Evolutionary conservation across 345 rosid genomes (phyloP).

Genomic region (Brassica napus): DNA sequence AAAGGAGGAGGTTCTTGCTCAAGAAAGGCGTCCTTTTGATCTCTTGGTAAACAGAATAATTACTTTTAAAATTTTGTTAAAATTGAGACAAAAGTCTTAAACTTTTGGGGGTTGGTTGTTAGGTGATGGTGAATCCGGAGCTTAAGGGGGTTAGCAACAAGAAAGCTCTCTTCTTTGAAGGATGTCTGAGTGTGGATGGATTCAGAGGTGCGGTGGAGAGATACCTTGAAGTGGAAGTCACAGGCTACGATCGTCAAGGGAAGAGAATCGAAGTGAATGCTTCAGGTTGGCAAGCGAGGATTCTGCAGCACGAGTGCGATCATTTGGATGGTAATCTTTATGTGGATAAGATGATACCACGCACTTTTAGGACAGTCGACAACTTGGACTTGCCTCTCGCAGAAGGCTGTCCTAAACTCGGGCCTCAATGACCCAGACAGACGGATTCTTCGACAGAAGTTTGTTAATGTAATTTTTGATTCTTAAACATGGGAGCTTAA

Average conservation of each 20-base stretch:
- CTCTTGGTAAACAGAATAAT: slow-evolving; percentile 53
- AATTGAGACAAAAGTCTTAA: background rate
- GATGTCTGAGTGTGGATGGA: slow-evolving; percentile 87
- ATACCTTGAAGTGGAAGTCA: slow-evolving; percentile 74
- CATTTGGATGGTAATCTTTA: slow-evolving; percentile 86
- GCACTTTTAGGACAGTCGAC: slow-evolving; percentile 76
- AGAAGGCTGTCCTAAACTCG: slow-evolving; percentile 75
- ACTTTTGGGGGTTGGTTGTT: slow-evolving; percentile 35
- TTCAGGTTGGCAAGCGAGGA: slow-evolving; percentile 93
- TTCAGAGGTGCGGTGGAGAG: slow-evolving; percentile 87
- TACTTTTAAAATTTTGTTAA: slow-evolving; percentile 4
- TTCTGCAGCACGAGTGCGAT: slow-evolving; percentile 89
- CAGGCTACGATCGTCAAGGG: slow-evolving; percentile 68
- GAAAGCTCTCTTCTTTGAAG: slow-evolving; percentile 80
- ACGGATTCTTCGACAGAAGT: background rate
- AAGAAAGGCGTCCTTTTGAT: slow-evolving; percentile 75
- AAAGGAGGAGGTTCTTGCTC: slow-evolving; percentile 68
- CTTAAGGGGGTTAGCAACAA: slow-evolving; percentile 58
- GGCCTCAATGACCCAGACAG: slow-evolving; percentile 36
- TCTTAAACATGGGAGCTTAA: too few species aligned
- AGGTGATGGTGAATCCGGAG: slow-evolving; percentile 86
- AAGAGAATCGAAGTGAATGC: slow-evolving; percentile 66
- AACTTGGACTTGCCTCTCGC: slow-evolving; percentile 83
- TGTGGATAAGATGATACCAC: slow-evolving; percentile 80
- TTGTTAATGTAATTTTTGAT: slow-evolving; percentile 1